Base-by-base conservation (phyloP, 2,329 filamentous ascomycete genomes). In the Pseudogymnoascus sp. region DNA sequence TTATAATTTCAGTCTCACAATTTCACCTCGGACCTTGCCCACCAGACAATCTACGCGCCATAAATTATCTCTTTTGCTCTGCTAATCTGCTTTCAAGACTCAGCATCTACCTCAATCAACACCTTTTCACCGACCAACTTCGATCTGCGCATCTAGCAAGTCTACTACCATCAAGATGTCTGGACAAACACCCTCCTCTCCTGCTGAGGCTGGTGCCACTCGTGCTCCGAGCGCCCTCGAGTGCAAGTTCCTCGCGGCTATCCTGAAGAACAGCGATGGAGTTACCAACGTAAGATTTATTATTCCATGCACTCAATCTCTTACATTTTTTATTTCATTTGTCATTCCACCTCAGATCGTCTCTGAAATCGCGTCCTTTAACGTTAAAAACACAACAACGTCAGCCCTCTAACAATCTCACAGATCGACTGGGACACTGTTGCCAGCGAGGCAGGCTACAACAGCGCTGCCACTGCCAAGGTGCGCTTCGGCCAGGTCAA, bases 401-500 rank as follows among this genome's bases (percentile, higher is more conserved):
- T 15, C 17, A 15, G 2, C 4, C 10, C 6, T 17, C n/a, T 54
- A 21, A 54, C 29, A 33, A 39, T n/a, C 33, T 6, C 17, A 26
- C 17, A 59, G 37, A 73, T 79, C 36, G 76, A 83, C 66, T 83
- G 81, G 81, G 69, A 74, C 0, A 69, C 66, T 4, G 76, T 82
- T 2, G 79, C 80, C 1, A 31, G 59, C 0, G 74, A 76, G 10
- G 68, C 72, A 10, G 72, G 73, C 7, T 78, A 79, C 72, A 79
- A 79, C 63, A 80, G 75, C 37, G 77, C 72, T 0, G 71, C 72
- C 7, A 75, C 76, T 2, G 80, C 80, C 39, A 62, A 78, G 73
- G 74, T 76, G 39, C 78, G 80, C 50, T 83, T 78, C 62, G 74
- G 77, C 3, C 79, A 82, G 63, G 76, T 82, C 63, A 81, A 78